These are phyloP conservation scores for Musa itinerans DNA, from an alignment of 176 grass and related monocot species.

Conservation along the genomic window DNA sequence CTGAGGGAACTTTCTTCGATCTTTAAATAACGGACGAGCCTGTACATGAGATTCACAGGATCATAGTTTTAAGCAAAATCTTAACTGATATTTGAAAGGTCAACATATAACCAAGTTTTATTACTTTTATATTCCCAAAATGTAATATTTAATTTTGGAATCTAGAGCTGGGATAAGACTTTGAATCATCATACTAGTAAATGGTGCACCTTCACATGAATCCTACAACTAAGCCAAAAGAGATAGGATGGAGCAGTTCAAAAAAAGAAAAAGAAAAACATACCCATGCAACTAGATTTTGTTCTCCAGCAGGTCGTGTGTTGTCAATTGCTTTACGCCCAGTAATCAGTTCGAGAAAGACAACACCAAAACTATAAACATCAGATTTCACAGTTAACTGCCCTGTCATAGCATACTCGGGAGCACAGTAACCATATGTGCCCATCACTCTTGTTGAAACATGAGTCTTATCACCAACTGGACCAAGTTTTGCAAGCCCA, in stretches of 20 bases:
- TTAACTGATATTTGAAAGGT: background rate
- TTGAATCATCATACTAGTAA: too few relatives aligned
- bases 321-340: slow-evolving; percentile 76
- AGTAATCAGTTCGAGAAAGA: slow-evolving; percentile 91
- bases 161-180: too few relatives aligned
- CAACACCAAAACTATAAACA: slow-evolving; percentile 94
- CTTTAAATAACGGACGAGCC: slow-evolving; percentile 87
- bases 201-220: background rate
- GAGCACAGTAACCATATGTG: slow-evolving; percentile 87
- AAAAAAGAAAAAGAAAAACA: slow-evolving; percentile 9
- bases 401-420: slow-evolving; percentile 94
- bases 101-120: too few relatives aligned
- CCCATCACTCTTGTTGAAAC: slow-evolving; percentile 94
- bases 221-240: too few relatives aligned
- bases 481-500: slow-evolving; percentile 90
- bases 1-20: slow-evolving; percentile 77
- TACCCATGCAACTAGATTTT: slow-evolving; percentile 90
- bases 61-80: background rate
- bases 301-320: slow-evolving; percentile 45
- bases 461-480: slow-evolving; percentile 84
- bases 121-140: too few relatives aligned
- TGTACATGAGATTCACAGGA: slow-evolving; percentile 40
- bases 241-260: background rate
- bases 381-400: slow-evolving; percentile 82
- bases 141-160: background rate